Conservation (phyloP, 106 monocot species). For the Platanthera guangdongensis region DNA sequence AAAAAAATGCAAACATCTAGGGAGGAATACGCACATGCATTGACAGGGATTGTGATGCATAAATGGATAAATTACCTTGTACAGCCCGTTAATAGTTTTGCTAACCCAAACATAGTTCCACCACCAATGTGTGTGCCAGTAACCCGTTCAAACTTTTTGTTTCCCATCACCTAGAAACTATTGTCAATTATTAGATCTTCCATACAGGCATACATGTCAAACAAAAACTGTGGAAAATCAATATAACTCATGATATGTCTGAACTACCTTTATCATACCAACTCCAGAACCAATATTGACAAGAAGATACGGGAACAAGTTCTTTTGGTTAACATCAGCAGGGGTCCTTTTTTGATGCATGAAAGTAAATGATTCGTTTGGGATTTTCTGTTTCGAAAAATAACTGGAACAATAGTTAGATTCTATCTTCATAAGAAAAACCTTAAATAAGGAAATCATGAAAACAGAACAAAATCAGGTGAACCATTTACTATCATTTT, state of each 20-base stretch:
- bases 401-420: background rate
- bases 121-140: slow-evolving; percentile 76
- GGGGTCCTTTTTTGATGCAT: slow-evolving; percentile 30
- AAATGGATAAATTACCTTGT: slow-evolving; percentile 27
- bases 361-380: slow-evolving; percentile 48
- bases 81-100: slow-evolving; percentile 75
- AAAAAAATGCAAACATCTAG: too few relatives aligned
- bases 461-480: background rate
- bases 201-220: background rate
- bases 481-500: too few relatives aligned
- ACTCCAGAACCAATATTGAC: slow-evolving; percentile 80
- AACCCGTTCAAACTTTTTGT: slow-evolving; percentile 60
- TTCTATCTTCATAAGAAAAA: background rate
- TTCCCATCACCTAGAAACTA: slow-evolving; percentile 51
- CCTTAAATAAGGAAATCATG: background rate
- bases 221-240: background rate
- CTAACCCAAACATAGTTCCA: slow-evolving; percentile 70
- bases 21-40: background rate
- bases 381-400: slow-evolving; percentile 32
- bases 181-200: slow-evolving; percentile 8
- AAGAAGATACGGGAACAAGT: slow-evolving; percentile 62
- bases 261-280: slow-evolving; percentile 61
- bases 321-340: slow-evolving; percentile 30
- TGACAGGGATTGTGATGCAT: background rate
- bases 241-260: background rate